Base-by-base conservation (phyloP, 352 stramenopile species). In the Phytophthora palmivora region DNA sequence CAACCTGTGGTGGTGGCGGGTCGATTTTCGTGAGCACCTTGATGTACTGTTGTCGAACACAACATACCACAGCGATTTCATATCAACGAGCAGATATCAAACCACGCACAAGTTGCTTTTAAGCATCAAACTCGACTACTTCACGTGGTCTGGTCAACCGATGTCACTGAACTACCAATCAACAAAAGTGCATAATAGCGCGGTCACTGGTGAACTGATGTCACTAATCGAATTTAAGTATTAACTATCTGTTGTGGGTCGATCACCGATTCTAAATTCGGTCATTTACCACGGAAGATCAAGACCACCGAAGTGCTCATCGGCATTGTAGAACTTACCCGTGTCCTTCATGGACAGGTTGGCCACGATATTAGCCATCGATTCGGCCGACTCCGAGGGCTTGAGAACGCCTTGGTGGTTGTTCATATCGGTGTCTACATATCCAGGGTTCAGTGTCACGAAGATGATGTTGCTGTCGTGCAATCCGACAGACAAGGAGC, bases 341-440 rank as follows among this genome's bases (percentile, higher is more conserved):
- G 42, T 63, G 26, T 79, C 71, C 10, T 63, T 54, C 18, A 60
- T 41, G 6, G 54, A 60, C 28, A 64, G 45, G 18, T 66, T 58
- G 16, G 19, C 58, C 21, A 79, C 34, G 9, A 74, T 53, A 2
- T 65, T 67, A 32, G 65, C 58, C 53, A 79, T 51, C 19, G 37
- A 54, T 8, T 49, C 52, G n/a, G 65, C 69, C 15, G 57, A 64
- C 10, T 72, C 71, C 0, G 66, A 54, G 9, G 55, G 26, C 21
- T 67, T 42, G 6, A 74, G 32, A n/a, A 52, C 36, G 62, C 71
- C 41, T 56, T 58, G 32, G 41, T 63, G 50, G 11, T 38, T 21
- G 21, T 74, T 80, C 51, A 78, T 67, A 39, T 80, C 74, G 2
- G 74, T 82, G 38, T 49, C 45, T 18, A 82, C 72, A 60, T 71